These are phyloP conservation scores for Thuja plicata DNA, from an alignment of 83 land plant genomes.

Conservation along the genomic window DNA sequence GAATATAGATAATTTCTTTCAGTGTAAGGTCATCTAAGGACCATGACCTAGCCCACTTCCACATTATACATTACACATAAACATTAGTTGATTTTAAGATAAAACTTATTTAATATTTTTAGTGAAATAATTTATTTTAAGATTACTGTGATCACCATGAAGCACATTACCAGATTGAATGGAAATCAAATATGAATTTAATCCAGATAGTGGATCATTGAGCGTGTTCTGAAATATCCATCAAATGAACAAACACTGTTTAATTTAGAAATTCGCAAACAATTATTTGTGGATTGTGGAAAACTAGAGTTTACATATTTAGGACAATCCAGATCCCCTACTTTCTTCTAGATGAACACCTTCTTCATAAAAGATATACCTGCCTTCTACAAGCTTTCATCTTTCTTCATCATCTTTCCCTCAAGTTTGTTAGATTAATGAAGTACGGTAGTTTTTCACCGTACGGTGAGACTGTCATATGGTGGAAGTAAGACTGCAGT, in stretches of 20 bases:
- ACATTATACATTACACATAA: not conserved
- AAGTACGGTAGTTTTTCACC: too few species aligned
- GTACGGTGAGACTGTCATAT: too few species aligned
- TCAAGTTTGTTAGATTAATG: too few species aligned
- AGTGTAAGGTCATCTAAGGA: not conserved
- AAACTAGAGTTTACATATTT: slow-evolving; percentile 1
- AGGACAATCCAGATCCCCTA: not conserved
- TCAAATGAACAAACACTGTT: too few species aligned
- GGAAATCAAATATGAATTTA: not conserved
- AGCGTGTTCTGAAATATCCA: too few species aligned
- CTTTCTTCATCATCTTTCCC: not conserved
- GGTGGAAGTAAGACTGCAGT: too few species aligned
- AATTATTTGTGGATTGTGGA: too few species aligned
- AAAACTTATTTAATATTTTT: not conserved
- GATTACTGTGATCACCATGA: not conserved
- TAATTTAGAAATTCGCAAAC: too few species aligned
- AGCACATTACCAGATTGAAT: not conserved
- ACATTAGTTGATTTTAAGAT: not conserved
- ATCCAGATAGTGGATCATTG: too few species aligned
- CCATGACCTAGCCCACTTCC: not conserved
- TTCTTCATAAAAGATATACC: not conserved
- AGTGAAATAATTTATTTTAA: not conserved
- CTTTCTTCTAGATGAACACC: not conserved
- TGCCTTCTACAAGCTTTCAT: not conserved
- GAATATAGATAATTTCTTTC: not conserved